Percentiles rank a stretch among this genome's conserved stretches.
phyloP scores from a whole-genome alignment of 805 yeast species.

The Priceomyces medius region DNA sequence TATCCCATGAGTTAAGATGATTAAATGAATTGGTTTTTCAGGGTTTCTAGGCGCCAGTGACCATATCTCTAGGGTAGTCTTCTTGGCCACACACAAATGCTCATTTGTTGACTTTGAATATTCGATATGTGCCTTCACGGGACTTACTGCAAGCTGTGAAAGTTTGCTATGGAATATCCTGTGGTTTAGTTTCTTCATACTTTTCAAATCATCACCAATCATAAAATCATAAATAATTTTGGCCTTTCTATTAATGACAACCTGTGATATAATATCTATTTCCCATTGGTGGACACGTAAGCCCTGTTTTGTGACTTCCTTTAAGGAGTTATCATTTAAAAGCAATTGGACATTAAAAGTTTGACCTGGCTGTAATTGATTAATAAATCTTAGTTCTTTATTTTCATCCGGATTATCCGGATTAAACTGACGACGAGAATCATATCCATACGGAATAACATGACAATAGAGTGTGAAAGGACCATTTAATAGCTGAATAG shows the following conservation, averaged over 20 bases:
- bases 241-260: conserved; percentile 34
- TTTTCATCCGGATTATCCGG: conserved; percentile 21
- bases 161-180: conserved; percentile 14
- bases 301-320: conserved; percentile 11
- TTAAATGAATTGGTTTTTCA: conserved; percentile 35
- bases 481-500: conserved; percentile 42
- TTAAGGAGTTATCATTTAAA: conserved; percentile 46
- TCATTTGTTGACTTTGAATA: conserved; percentile 16
- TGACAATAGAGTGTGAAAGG: conserved; percentile 46
- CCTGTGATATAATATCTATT: conserved; percentile 41
- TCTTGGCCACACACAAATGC: conserved; percentile 24
- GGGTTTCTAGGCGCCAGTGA: conserved; percentile 21
- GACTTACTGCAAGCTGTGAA: not conserved
- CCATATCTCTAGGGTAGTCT: conserved; percentile 36
- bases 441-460: conserved; percentile 38
- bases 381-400: conserved; percentile 35
- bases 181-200: conserved; percentile 33
- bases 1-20: conserved; percentile 45
- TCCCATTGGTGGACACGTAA: conserved; percentile 30
- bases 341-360: conserved; percentile 56
- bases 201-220: conserved; percentile 35
- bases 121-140: not conserved
- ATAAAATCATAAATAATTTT: conserved; percentile 32
- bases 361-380: conserved; percentile 66
- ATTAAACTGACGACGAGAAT: conserved; percentile 21